Base-by-base conservation (phyloP, 495 filamentous ascomycete genomes). In the Monascus purpureus region DNA sequence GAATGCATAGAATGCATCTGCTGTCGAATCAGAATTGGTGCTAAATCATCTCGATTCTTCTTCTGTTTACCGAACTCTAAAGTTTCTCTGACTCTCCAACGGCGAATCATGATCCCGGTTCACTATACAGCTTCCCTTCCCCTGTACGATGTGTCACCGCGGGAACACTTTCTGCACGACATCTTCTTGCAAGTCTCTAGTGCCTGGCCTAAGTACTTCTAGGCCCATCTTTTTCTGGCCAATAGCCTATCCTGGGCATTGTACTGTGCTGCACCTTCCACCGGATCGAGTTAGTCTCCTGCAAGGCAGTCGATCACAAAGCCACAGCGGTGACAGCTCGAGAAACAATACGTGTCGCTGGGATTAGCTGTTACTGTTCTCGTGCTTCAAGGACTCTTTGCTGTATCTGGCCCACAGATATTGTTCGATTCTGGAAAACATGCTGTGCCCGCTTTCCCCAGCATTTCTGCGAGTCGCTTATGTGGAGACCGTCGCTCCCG, bases 341-440 rank as follows among this genome's bases (percentile, higher is more conserved):
- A 22, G 20, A 22, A 4, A 9, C 9, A 22, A 22, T 9, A 9
- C 20, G 4, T 22, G 20, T 22, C 20, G 13, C 33, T 30, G 22
- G 39, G 42, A 40, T 46, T 6, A 17, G 18, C 17, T 14, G 29
- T 32, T 14, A 31, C 27, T 11, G 9, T 15, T 39, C 24, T 29
- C 25, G 31, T 28, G 30, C 28, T 33, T 14, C 12, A 29, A 36
- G 12, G 24, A 27, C 26, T 32, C 28, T 33, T 37, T 35, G n/a
- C n/a, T 41, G 36, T 43, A 36, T 46, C 40, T 38, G 31, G 32
- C 40, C 33, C 26, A 25, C 18, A 27, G 32, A 35, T 20, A 19
- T 11, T 27, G 28, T 31, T 44, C 35, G 38, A 44, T 50, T 50
- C 47, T 50, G 42, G 43, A 49, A 49, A 39, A 40, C 29, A 33